These are phyloP conservation scores for Talaromyces thailandensis DNA, from an alignment of 495 filamentous ascomycete species.

Conservation along the genomic window DNA sequence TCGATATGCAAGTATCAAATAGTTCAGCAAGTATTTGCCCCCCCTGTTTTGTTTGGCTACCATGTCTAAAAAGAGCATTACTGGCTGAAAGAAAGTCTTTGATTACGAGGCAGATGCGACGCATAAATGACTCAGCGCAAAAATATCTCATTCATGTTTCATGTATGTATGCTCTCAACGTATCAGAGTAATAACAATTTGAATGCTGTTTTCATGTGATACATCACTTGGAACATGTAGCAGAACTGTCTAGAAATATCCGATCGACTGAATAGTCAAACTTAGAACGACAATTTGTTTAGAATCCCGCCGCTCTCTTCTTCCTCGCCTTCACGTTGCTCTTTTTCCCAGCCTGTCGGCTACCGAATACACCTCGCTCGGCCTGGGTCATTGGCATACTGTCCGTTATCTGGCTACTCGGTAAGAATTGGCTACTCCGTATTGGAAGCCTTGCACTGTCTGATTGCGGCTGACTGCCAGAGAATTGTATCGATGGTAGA, in stretches of 20 bases:
- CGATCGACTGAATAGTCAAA: slow-evolving; percentile 17
- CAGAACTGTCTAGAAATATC: not conserved
- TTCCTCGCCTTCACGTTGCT: slow-evolving; percentile 22
- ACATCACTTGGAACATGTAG: not conserved
- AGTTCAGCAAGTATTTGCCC: not conserved
- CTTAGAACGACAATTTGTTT: not conserved
- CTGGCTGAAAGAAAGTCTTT: not conserved
- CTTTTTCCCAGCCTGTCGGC: slow-evolving; percentile 22
- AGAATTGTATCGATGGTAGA: slow-evolving; percentile 16
- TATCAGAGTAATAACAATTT: not conserved
- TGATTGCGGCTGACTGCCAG: slow-evolving; percentile 31
- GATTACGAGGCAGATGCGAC: not conserved
- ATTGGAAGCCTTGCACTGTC: slow-evolving; percentile 8
- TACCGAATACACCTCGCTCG: slow-evolving; percentile 32
- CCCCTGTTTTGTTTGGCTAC: not conserved
- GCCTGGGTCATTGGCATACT: slow-evolving; percentile 34
- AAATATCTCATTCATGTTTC: not conserved
- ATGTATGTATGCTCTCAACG: not conserved
- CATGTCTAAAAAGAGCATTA: not conserved
- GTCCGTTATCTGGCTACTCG: slow-evolving; percentile 31
- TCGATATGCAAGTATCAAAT: not conserved
- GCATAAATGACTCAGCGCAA: not conserved
- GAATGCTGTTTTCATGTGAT: not conserved
- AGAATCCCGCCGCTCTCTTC: slow-evolving; percentile 36
- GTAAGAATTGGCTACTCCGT: slow-evolving; percentile 22